phyloP scores from a whole-genome alignment of 306 rosid genomes.

The Astragalus glycyphyllos region DNA sequence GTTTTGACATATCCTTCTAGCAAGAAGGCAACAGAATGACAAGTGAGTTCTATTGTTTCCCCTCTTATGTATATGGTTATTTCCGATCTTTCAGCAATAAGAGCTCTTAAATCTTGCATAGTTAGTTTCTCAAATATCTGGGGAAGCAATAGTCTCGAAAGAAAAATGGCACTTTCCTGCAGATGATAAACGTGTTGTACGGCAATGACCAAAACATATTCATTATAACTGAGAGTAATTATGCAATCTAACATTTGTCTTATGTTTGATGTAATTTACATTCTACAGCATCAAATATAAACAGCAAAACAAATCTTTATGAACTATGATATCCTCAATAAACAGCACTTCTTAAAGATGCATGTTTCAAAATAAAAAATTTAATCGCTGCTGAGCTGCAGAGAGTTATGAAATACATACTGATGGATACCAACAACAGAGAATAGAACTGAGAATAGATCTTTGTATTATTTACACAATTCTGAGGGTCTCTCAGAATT shows the following conservation, averaged over 20 bases:
- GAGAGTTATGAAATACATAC: neutral
- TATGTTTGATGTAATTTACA: no score
- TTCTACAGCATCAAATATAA: no score
- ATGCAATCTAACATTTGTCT: neutral
- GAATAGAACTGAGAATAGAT: no score
- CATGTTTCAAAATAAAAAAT: no score
- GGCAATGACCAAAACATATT: constrained; percentile 27
- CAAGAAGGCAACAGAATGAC: constrained; percentile 75
- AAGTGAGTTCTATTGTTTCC: constrained; percentile 83
- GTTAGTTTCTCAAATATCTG: constrained; percentile 80
- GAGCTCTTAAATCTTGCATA: constrained; percentile 85
- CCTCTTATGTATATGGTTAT: constrained; percentile 62
- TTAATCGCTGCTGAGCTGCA: no score
- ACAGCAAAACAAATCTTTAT: no score
- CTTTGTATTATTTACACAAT: no score
- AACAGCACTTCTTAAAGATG: no score
- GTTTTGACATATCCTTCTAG: constrained; percentile 82
- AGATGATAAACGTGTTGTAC: constrained; percentile 33
- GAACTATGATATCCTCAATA: no score
- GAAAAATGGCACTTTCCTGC: constrained; percentile 92
- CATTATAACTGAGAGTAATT: constrained; percentile 19
- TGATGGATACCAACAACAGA: no score
- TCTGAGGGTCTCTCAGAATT: no score
- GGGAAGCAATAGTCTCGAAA: constrained; percentile 78
- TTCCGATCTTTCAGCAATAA: constrained; percentile 73